These are phyloP conservation scores for Petunia hybrid DNA, from an alignment of 305 asterid species.

Conservation along the genomic window DNA sequence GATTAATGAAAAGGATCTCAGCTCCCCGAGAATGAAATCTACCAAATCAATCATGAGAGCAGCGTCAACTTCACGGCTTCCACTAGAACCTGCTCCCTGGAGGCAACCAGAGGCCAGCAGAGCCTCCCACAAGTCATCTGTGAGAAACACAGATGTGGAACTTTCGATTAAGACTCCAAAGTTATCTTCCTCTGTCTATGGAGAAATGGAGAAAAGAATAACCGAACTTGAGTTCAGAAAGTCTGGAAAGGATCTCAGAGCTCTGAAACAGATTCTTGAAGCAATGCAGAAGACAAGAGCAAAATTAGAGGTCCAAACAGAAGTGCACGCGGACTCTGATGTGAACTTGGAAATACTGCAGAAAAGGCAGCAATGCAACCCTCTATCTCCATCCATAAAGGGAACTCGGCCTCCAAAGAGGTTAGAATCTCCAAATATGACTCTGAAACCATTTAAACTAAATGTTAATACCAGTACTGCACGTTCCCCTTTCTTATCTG, in stretches of 20 bases:
- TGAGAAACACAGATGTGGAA: constrained; percentile 44
- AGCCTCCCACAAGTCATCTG: constrained; percentile 52
- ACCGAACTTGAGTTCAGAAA: constrained; percentile 77
- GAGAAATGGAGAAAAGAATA: constrained; percentile 86
- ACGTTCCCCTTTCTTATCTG: constrained; percentile 40
- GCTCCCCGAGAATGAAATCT: constrained; percentile 47
- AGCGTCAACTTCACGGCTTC: constrained; percentile 59
- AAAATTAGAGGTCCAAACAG: constrained; percentile 55
- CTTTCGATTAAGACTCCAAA: constrained; percentile 43
- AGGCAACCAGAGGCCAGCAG: constrained; percentile 59
- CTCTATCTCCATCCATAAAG: constrained; percentile 47
- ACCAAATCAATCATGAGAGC: constrained; percentile 48
- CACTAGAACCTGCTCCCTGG: constrained; percentile 86
- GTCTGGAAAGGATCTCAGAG: constrained; percentile 91
- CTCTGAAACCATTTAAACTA: constrained; percentile 54
- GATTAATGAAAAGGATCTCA: constrained; percentile 46
- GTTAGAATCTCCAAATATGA: constrained; percentile 50
- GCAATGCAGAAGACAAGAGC: constrained; percentile 78
- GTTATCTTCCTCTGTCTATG: constrained; percentile 71
- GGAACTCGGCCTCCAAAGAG: constrained; percentile 50
- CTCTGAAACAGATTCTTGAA: constrained; percentile 88
- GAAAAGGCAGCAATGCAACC: constrained; percentile 41
- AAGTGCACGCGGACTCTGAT: constrained; percentile 48
- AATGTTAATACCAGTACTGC: constrained; percentile 43
- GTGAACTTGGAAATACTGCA: constrained; percentile 27